phyloP scores from a whole-genome alignment of 75 land plant species.

The Ceratopteris richardii region DNA sequence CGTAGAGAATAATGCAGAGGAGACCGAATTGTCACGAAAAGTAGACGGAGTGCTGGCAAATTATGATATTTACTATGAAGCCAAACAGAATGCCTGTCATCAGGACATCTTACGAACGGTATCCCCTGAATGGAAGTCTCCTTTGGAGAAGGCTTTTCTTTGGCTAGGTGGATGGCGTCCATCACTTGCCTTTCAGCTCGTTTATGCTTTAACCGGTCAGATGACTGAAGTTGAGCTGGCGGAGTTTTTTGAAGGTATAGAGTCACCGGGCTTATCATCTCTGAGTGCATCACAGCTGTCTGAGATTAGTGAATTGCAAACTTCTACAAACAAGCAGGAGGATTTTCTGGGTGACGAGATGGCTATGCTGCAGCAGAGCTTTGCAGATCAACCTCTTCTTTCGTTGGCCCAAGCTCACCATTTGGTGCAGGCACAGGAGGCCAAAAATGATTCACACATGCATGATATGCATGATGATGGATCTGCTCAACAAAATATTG shows the following conservation, averaged over 20 bases:
- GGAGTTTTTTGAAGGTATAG: slow-evolving; percentile 30
- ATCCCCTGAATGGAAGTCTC: slow-evolving; percentile 38
- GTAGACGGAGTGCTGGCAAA: slow-evolving; percentile 6
- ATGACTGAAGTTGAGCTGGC: slow-evolving; percentile 36
- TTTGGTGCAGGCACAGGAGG: slow-evolving; percentile 2
- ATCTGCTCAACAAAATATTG: no score
- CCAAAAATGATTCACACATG: not conserved
- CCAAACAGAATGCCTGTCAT: slow-evolving; percentile 9
- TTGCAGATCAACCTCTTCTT: slow-evolving; percentile 39
- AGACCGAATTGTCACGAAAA: not conserved
- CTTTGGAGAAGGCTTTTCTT: slow-evolving; percentile 46
- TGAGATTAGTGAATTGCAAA: slow-evolving; percentile 37
- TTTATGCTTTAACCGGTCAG: slow-evolving; percentile 48
- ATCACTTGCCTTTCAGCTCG: slow-evolving; percentile 48
- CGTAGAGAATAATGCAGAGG: slow-evolving; percentile 9
- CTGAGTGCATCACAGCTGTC: slow-evolving; percentile 35
- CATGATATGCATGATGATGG: not conserved
- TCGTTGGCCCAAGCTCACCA: slow-evolving; percentile 17
- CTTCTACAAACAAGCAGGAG: slow-evolving; percentile 32
- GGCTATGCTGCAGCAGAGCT: slow-evolving; percentile 47
- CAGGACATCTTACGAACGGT: slow-evolving; percentile 11
- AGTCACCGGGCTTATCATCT: slow-evolving; percentile 35
- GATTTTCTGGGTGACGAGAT: slow-evolving; percentile 30
- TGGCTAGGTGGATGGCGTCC: slow-evolving; percentile 83
- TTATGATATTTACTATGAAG: slow-evolving; percentile 12